Percentiles rank a stretch among this genome's conserved stretches.
Conservation (phyloP, 306 rosid species). For the Quercus bicolor region DNA sequence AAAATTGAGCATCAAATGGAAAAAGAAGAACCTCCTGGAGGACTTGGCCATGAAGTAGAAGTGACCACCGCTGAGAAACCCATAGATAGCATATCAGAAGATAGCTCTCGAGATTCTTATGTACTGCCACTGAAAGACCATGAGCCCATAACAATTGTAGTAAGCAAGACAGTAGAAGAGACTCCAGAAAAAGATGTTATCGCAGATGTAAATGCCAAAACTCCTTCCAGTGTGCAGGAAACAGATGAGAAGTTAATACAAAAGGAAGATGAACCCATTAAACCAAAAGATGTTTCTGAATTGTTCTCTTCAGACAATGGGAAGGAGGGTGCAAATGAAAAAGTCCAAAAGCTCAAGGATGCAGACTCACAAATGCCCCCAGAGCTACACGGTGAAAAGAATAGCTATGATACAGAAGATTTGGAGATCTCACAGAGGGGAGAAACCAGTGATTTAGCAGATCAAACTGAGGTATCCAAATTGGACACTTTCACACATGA, state of each 20-base stretch:
- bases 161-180: slow-evolving; percentile 11
- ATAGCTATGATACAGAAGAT: slow-evolving; percentile 4
- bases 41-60: not conserved
- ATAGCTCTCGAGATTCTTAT: slow-evolving; percentile 2
- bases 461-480: slow-evolving; percentile 4
- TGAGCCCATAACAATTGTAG: not conserved
- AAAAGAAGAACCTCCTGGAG: not conserved
- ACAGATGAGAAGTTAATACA: not conserved
- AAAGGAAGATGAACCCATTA: not conserved
- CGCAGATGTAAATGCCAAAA: not conserved
- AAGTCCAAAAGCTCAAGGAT: slow-evolving; percentile 10
- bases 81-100: slow-evolving; percentile 1
- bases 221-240: not conserved
- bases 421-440: not conserved
- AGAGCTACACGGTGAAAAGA: slow-evolving; percentile 5
- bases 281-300: not conserved
- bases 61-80: too few species aligned
- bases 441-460: not conserved
- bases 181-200: not conserved
- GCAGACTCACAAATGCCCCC: not conserved
- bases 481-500: not conserved
- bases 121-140: not conserved
- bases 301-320: slow-evolving; percentile 8
- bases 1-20: not conserved
- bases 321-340: slow-evolving; percentile 12